Evolutionary conservation across 2,329 filamentous ascomycete genomes (phyloP).

Genomic region (Zasmidium citrigriseum): DNA sequence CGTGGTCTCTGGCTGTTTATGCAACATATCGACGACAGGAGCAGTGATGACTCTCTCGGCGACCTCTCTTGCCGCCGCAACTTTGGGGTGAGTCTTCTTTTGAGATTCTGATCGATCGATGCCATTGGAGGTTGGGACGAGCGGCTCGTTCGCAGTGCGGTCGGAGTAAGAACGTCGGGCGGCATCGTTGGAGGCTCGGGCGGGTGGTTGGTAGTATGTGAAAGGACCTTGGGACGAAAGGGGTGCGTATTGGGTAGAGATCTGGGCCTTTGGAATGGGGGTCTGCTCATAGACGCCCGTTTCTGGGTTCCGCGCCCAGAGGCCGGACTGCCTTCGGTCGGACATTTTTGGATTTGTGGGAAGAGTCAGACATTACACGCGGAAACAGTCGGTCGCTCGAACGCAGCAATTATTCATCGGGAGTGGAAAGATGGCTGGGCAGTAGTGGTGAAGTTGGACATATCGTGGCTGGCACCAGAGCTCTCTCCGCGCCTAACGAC

Average conservation of each 20-base stretch:
- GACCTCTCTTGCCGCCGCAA: conserved; percentile 8
- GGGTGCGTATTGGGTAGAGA: too few relatives aligned
- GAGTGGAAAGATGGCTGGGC: conserved; percentile 3
- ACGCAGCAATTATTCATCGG: conserved; percentile 1
- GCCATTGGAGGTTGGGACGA: conserved; percentile 11
- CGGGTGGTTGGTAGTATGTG: conserved; percentile 34
- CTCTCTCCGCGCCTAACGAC: too few relatives aligned
- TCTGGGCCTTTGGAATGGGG: conserved; percentile 13
- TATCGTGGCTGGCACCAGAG: too few relatives aligned
- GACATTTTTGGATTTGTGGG: conserved; percentile 9
- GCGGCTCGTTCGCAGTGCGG: conserved; percentile 18
- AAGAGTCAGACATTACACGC: not conserved
- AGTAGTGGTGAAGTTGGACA: not conserved
- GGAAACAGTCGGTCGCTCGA: conserved; percentile 7
- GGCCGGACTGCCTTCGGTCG: conserved; percentile 32
- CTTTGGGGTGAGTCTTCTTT: conserved; percentile 14
- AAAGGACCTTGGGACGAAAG: conserved; percentile 27
- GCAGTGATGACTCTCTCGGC: not conserved
- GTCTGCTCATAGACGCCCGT: conserved; percentile 28
- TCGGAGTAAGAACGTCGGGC: conserved; percentile 32
- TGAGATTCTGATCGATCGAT: conserved; percentile 14
- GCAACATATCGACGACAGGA: conserved; percentile 11
- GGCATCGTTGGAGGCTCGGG: conserved; percentile 9
- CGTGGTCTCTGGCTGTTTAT: conserved; percentile 9
- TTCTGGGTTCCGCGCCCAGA: conserved; percentile 29